Percentiles rank a stretch among this genome's conserved stretches.
These are phyloP conservation scores for Alternaria dauci DNA, from an alignment of 2,329 filamentous ascomycete genomes.

Conservation along the genomic window DNA sequence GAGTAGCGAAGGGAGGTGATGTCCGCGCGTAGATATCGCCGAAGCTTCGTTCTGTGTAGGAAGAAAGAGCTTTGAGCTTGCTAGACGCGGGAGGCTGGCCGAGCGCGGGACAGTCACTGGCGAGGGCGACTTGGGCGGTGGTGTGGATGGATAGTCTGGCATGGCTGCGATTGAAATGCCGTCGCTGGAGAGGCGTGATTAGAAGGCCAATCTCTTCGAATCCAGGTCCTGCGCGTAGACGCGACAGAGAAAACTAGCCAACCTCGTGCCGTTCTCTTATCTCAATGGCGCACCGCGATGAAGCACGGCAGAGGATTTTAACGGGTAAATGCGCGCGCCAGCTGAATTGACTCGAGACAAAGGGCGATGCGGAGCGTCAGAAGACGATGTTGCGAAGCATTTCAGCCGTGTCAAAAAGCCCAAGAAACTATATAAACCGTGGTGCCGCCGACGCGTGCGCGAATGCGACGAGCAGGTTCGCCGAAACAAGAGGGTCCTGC, in stretches of 20 bases:
- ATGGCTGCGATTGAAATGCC: constrained; percentile 17
- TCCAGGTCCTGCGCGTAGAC: constrained; percentile 3
- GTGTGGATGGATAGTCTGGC: constrained; percentile 29
- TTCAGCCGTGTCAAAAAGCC: constrained; percentile 3
- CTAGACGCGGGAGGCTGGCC: constrained; percentile 44
- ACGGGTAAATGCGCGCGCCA: constrained; percentile 2
- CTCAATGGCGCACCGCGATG: not conserved
- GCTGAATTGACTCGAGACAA: not conserved
- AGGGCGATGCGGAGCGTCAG: not conserved
- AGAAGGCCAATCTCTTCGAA: constrained; percentile 1
- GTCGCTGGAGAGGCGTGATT: constrained; percentile 2
- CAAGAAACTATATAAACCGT: constrained; percentile 21
- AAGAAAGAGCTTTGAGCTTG: constrained; percentile 52
- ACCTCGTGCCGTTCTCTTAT: constrained; percentile 7
- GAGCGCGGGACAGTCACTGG: constrained; percentile 28
- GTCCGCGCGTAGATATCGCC: constrained; percentile 55
- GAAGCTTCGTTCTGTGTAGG: constrained; percentile 51
- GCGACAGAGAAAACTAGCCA: constrained; percentile 4
- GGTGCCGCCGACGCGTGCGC: constrained; percentile 21
- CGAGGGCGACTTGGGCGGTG: constrained; percentile 28
- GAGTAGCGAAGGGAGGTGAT: constrained; percentile 52
- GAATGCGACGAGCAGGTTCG: constrained; percentile 27
- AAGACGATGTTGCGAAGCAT: constrained; percentile 10
- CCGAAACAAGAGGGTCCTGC: constrained; percentile 29
- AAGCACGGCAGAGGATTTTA: not conserved